phyloP scores from a whole-genome alignment of 495 filamentous ascomycete genomes.

The Neurospora sp. region DNA sequence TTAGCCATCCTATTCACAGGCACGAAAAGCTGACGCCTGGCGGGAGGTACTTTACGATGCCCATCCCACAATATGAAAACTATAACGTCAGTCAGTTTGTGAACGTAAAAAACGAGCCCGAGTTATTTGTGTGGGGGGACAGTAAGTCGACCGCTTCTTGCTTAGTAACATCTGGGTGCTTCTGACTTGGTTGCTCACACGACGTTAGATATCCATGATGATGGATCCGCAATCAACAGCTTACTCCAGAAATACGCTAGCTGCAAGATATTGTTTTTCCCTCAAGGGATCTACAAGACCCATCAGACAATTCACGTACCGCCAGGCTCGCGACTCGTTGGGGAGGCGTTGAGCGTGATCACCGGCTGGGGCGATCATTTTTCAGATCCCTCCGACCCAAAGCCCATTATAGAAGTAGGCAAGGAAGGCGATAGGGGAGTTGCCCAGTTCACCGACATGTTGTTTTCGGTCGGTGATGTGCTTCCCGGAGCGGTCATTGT shows the following conservation, averaged over 20 bases:
- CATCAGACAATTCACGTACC: slow-evolving; percentile 42
- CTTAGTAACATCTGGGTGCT: background rate
- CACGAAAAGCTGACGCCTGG: slow-evolving; percentile 17
- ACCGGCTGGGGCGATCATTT: slow-evolving; percentile 39
- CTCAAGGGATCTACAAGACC: slow-evolving; percentile 36
- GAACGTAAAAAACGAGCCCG: slow-evolving; percentile 27
- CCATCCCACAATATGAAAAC: slow-evolving; percentile 27
- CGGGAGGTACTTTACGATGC: slow-evolving; percentile 26
- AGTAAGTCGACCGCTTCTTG: slow-evolving; percentile 3
- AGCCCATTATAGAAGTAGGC: slow-evolving; percentile 47
- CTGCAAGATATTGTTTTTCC: slow-evolving; percentile 35
- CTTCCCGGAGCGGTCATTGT: slow-evolving; percentile 42
- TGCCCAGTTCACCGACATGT: slow-evolving; percentile 48
- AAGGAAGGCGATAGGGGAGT: slow-evolving; percentile 43
- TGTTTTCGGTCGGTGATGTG: slow-evolving; percentile 41
- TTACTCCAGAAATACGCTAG: slow-evolving; percentile 25
- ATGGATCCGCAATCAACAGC: slow-evolving; percentile 31
- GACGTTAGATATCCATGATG: slow-evolving; percentile 20
- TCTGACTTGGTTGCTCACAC: background rate
- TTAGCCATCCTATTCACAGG: slow-evolving; percentile 12
- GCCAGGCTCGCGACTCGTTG: slow-evolving; percentile 41
- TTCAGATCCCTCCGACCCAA: slow-evolving; percentile 37
- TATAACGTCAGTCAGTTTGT: slow-evolving; percentile 26
- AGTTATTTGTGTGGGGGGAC: slow-evolving; percentile 26
- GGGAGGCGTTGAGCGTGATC: slow-evolving; percentile 33